A percentile compares a stretch with the other conserved stretches of the same genome.
These are phyloP conservation scores for Filosporella fistucella DNA, from an alignment of 495 filamentous ascomycete genomes.

Conservation along the genomic window DNA sequence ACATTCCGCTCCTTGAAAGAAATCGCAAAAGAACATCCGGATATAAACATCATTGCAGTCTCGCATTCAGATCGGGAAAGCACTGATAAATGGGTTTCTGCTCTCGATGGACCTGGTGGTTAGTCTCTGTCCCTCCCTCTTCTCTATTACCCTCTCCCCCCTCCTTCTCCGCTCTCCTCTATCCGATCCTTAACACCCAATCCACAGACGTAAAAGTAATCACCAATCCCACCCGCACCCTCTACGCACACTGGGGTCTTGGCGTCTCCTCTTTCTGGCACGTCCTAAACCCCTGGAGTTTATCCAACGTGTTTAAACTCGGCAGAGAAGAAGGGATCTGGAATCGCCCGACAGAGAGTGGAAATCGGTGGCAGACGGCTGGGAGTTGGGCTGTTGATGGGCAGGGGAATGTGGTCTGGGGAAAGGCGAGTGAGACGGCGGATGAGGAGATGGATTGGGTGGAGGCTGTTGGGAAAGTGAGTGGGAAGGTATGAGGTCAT, in stretches of 20 bases:
- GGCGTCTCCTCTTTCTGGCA: conserved; percentile 48
- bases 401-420: conserved; percentile 45
- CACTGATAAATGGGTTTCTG: conserved; percentile 49
- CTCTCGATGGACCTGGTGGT: conserved; percentile 43
- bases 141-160: too few relatives aligned
- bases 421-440: conserved; percentile 31
- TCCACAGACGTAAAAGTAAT: conserved; percentile 48
- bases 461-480: conserved; percentile 29
- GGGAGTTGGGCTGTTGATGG: conserved; percentile 52
- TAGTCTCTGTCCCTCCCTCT: too few relatives aligned
- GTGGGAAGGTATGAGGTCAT: too few relatives aligned
- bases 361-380: conserved; percentile 51
- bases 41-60: conserved; percentile 51
- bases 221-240: conserved; percentile 44
- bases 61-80: conserved; percentile 47
- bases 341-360: conserved; percentile 49
- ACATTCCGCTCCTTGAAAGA: conserved; percentile 43
- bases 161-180: too few relatives aligned
- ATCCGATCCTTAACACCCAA: too few relatives aligned
- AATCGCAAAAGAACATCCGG: conserved; percentile 37
- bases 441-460: conserved; percentile 47
- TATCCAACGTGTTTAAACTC: conserved; percentile 43
- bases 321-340: conserved; percentile 50
- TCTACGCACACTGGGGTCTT: conserved; percentile 52
- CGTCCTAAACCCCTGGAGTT: conserved; percentile 35